Percentiles rank a stretch among this genome's conserved stretches.
phyloP scores from a whole-genome alignment of 345 rosid species.

The Jatropha curcas region DNA sequence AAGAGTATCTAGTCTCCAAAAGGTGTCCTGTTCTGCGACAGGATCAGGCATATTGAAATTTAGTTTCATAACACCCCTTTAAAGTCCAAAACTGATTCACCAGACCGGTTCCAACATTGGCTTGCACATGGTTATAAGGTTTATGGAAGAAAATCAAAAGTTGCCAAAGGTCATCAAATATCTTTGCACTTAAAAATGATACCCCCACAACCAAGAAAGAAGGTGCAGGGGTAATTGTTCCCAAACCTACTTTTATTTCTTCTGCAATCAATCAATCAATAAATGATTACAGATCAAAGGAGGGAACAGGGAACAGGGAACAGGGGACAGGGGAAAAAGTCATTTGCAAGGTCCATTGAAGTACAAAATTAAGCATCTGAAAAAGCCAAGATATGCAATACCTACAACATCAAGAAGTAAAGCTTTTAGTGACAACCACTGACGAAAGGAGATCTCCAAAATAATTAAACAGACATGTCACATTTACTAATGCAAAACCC shows the following conservation, averaged over 20 bases:
- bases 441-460: not conserved
- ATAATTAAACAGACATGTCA: not conserved
- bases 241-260: not conserved
- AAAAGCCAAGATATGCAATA: not conserved
- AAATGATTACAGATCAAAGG: no score
- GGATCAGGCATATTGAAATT: not conserved
- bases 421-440: not conserved
- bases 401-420: not conserved
- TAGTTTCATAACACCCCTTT: not conserved
- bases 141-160: not conserved
- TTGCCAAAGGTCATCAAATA: not conserved
- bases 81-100: not conserved
- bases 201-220: not conserved
- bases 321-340: no score
- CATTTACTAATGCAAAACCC: not conserved
- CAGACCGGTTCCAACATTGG: not conserved
- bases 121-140: not conserved
- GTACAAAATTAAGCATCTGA: not conserved
- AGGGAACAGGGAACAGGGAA: not conserved
- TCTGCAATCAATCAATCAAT: not conserved
- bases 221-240: not conserved
- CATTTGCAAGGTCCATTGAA: not conserved
- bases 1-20: not conserved
- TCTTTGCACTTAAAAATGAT: not conserved
- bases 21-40: not conserved